phyloP scores from a whole-genome alignment of 2,329 filamentous ascomycete species.

The Bipolaris gigantea region DNA sequence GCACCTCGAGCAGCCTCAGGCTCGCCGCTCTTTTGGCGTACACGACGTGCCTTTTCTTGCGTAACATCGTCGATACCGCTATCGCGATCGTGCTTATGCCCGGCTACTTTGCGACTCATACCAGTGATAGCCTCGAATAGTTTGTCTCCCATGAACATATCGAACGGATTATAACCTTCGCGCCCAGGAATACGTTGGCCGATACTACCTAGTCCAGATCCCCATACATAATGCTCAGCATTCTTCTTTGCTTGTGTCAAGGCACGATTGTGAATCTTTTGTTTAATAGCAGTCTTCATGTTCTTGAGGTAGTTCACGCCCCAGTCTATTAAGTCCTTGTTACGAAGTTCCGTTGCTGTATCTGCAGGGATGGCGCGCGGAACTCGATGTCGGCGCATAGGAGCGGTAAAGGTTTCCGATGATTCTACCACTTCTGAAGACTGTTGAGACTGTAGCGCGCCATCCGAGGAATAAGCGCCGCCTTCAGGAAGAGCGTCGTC shows the following conservation, averaged over 20 bases:
- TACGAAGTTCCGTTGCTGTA: conserved; percentile 55
- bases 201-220: conserved; percentile 58
- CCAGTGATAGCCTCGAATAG: conserved; percentile 56
- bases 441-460: conserved; percentile 12
- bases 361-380: conserved; percentile 54
- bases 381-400: conserved; percentile 44
- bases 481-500: conserved; percentile 41
- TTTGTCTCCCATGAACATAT: conserved; percentile 60
- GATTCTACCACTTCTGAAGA: conserved; percentile 36
- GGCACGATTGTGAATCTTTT: conserved; percentile 50
- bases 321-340: conserved; percentile 60
- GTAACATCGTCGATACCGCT: conserved; percentile 41
- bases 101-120: conserved; percentile 29
- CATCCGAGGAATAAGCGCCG: conserved; percentile 28
- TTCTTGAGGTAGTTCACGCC: conserved; percentile 61
- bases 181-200: conserved; percentile 25
- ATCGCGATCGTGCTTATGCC: conserved; percentile 41
- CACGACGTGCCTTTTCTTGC: conserved; percentile 37
- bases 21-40: conserved; percentile 37
- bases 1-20: conserved; percentile 42
- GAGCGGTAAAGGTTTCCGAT: conserved; percentile 45
- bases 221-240: conserved; percentile 63
- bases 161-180: conserved; percentile 54
- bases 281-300: conserved; percentile 56
- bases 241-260: conserved; percentile 61